phyloP scores from a whole-genome alignment of 2,329 filamentous ascomycete genomes.

The Alternaria consortialis region DNA sequence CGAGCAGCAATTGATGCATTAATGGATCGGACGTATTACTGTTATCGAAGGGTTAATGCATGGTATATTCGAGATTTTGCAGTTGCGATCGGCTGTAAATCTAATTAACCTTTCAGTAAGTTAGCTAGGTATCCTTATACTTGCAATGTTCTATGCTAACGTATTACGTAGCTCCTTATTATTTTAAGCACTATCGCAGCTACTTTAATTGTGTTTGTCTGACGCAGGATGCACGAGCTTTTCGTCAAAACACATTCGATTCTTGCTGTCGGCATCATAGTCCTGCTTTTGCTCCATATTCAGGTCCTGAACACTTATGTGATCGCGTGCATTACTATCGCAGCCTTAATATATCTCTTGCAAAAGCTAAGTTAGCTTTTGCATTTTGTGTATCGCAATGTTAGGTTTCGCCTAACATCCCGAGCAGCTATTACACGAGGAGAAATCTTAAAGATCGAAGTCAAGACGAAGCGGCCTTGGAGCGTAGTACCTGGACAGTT shows the following conservation, averaged over 20 bases:
- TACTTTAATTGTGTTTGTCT: background rate
- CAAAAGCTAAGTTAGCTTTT: background rate
- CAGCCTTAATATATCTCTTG: background rate
- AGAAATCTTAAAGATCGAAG: background rate
- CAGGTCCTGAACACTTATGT: background rate
- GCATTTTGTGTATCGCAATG: background rate
- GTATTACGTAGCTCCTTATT: background rate
- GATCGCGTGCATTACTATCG: background rate
- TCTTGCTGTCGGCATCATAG: background rate
- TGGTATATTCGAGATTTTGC: background rate
- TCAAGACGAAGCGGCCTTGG: background rate
- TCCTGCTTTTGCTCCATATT: conserved; percentile 1
- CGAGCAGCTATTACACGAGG: background rate
- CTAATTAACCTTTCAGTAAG: background rate
- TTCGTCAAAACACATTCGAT: background rate
- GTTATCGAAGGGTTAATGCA: background rate
- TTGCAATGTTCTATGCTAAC: background rate
- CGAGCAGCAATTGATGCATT: conserved; percentile 8
- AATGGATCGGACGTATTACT: conserved; percentile 13
- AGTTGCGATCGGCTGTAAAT: background rate
- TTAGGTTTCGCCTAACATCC: background rate
- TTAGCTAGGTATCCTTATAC: background rate
- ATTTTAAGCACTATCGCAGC: background rate
- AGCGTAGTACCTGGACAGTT: conserved; percentile 5
- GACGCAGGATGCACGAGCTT: background rate